These are phyloP conservation scores for Diaporthe citri DNA, from an alignment of 2,329 filamentous ascomycete species.

Conservation along the genomic window DNA sequence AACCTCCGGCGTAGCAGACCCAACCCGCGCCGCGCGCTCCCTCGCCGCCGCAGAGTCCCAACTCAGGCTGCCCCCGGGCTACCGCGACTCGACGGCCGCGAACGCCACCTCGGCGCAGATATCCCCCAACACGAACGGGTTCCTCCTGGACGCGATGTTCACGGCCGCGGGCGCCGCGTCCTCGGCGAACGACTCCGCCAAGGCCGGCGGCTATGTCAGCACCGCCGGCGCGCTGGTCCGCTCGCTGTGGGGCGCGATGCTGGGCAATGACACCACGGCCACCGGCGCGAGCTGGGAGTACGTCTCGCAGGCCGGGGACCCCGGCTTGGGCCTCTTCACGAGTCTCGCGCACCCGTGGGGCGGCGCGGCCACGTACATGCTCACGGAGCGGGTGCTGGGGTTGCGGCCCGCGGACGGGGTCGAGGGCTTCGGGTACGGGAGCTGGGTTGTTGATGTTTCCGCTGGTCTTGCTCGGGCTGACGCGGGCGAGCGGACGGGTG, in stretches of 20 bases:
- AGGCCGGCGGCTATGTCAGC: slow-evolving; percentile 50
- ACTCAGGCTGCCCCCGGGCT: slow-evolving; percentile 41
- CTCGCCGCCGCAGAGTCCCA: slow-evolving; percentile 33
- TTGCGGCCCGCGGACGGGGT: not conserved
- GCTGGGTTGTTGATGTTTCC: slow-evolving; percentile 1
- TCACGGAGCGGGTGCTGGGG: slow-evolving; percentile 51
- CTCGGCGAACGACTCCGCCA: slow-evolving; percentile 39
- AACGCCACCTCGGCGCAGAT: slow-evolving; percentile 45
- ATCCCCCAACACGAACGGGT: slow-evolving; percentile 61
- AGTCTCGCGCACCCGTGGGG: slow-evolving; percentile 59
- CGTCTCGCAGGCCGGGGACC: slow-evolving; percentile 52
- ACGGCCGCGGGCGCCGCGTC: slow-evolving; percentile 50
- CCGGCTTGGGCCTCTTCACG: slow-evolving; percentile 57
- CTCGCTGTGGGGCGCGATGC: slow-evolving; percentile 57
- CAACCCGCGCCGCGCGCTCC: slow-evolving; percentile 28
- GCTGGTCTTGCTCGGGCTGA: not conserved
- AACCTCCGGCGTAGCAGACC: slow-evolving; percentile 40
- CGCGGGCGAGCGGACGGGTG: not conserved
- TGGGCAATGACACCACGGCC: slow-evolving; percentile 50
- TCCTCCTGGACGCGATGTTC: slow-evolving; percentile 49
- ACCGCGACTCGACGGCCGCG: slow-evolving; percentile 41
- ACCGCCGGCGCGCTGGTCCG: slow-evolving; percentile 33
- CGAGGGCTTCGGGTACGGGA: not conserved
- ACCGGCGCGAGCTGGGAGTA: slow-evolving; percentile 61
- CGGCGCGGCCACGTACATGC: slow-evolving; percentile 58